Evolutionary conservation across 371 early-diverging fungal species (phyloP).

Genomic region (Rhizopus sp.): DNA sequence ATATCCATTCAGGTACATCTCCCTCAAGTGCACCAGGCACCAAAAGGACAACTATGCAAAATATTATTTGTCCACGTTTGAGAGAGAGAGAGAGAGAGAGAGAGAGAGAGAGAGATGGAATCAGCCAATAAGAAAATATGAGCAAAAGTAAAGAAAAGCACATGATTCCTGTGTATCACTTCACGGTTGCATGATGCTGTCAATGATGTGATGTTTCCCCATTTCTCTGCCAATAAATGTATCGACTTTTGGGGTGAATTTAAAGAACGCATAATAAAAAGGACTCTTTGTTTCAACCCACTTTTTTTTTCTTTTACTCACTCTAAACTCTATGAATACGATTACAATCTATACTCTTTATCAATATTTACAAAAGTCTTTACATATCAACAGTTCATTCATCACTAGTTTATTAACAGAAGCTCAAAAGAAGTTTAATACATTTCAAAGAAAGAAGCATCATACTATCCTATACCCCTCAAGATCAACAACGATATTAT

Average conservation of each 20-base stretch:
- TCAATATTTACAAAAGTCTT: slow-evolving; percentile 19
- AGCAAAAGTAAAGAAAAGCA: no score
- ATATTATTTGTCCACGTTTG: no score
- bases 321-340: slow-evolving; percentile 13
- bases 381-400: slow-evolving; percentile 10
- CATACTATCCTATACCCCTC: slow-evolving; percentile 68
- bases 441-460: slow-evolving; percentile 7
- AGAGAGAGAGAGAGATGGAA: no score
- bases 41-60: no score
- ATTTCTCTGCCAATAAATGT: no score
- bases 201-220: no score
- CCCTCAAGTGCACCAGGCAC: no score
- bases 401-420: slow-evolving; percentile 10
- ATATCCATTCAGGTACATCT: no score
- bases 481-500: slow-evolving; percentile 61
- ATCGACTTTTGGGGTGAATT: slow-evolving; percentile 10
- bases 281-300: not conserved
- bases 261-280: slow-evolving; percentile 2
- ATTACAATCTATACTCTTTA: slow-evolving; percentile 15
- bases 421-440: slow-evolving; percentile 14
- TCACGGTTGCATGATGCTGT: no score
- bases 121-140: no score
- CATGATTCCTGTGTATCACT: no score
- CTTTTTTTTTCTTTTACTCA: slow-evolving; percentile 1
- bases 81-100: no score